These are phyloP conservation scores for Silene conica DNA, from an alignment of 148 eudicot species.

Conservation along the genomic window DNA sequence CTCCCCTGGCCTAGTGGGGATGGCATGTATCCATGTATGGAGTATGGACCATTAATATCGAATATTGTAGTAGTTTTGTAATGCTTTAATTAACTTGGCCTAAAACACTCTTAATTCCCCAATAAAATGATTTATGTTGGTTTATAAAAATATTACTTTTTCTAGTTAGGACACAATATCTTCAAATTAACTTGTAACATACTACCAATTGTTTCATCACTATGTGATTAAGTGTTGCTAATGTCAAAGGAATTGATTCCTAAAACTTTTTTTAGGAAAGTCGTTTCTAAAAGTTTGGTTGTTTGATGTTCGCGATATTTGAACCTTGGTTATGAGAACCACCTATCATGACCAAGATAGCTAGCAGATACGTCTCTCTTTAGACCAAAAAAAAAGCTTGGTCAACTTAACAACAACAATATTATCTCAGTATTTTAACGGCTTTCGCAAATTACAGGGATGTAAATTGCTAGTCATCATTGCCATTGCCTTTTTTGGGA, in stretches of 20 bases:
- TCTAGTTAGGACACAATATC: conserved; percentile 9
- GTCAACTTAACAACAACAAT: no score
- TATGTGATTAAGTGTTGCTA: neutral
- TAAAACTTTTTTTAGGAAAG: no score
- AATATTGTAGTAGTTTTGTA: neutral
- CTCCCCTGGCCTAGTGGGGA: conserved; percentile 10
- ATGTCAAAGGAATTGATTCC: conserved; percentile 11
- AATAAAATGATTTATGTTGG: conserved; percentile 16
- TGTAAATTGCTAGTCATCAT: no score
- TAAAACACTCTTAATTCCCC: conserved; percentile 3
- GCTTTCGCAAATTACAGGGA: no score
- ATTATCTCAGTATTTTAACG: no score
- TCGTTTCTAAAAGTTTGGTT: no score
- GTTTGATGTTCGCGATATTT: no score
- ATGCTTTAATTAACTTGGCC: conserved; percentile 9
- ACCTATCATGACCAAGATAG: no score
- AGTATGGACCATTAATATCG: conserved; percentile 10
- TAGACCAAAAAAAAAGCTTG: no score
- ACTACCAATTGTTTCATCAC: neutral
- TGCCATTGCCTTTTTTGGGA: conserved; percentile 22
- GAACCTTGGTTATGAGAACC: no score
- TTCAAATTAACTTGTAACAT: neutral
- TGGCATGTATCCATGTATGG: neutral
- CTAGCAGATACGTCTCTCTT: no score
- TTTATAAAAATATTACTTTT: conserved; percentile 10